Base-by-base conservation (phyloP, 1,139 yeast genomes). In the Wickerhamomyces sp. region DNA sequence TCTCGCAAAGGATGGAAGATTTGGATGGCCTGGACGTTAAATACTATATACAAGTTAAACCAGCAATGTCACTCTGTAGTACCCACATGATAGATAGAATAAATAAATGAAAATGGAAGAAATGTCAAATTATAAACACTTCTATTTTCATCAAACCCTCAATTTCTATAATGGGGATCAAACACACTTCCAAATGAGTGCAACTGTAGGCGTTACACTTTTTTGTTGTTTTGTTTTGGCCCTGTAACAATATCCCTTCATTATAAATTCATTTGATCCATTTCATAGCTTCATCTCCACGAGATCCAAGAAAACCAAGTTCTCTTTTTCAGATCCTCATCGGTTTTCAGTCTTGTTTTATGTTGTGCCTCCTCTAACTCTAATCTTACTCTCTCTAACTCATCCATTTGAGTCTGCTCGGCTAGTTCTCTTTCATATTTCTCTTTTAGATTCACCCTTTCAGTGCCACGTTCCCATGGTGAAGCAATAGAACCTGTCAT, bases 401-500 rank as follows among this genome's bases (percentile, higher is more conserved):
- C 77, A 28, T 60, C 60, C 47, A 64, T 62, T 54, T 76, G 77
- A 31, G 59, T 61, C 33, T 65, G 64, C 19, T 64, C 66, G 3
- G 81, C 81, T 37, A 64, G 57, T 31, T 70, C 63, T 47, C 65
- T 66, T 48, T 77, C 77, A 46, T 74, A 74, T 38, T 65, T 63
- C 39, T 75, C 77, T 41, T 71, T 67, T 52, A 75, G 38, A 55
- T 55, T 49, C 63, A 59, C 47, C 62, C 41, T 48, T 61, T 51
- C 62, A 54, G 53, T 50, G 18, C 54, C 51, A 10, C 47, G 58
- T 49, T 71, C 87, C 68, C 78, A 81, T 0, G 94, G 94, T 2
- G 82, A 72, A 36, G 69, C 67, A 37, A 84, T 73, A 1, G 77
- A 68, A 0, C 90, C 95, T 0, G 94, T 78, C 58, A 75, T 81